Evolutionary conservation across 2,329 filamentous ascomycete species (phyloP).

Genomic region (Colletotrichum sansevieriae): DNA sequence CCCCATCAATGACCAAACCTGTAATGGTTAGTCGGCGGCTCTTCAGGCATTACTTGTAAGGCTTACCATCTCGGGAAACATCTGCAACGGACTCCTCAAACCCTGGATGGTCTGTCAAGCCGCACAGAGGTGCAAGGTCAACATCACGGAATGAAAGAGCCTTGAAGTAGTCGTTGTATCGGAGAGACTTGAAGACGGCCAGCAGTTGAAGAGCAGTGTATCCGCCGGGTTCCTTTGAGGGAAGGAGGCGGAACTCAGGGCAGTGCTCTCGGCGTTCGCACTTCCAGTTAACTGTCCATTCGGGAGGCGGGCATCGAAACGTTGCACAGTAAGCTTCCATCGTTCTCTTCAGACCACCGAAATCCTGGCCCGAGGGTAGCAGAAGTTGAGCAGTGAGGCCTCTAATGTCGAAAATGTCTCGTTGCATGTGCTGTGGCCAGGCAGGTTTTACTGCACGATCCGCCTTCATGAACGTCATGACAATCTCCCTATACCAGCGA

Average conservation of each 20-base stretch:
- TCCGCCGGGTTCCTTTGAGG: slow-evolving; percentile 51
- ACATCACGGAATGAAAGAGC: slow-evolving; percentile 68
- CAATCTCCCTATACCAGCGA: slow-evolving; percentile 66
- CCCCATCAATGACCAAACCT: slow-evolving; percentile 40
- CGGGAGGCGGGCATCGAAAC: slow-evolving; percentile 62
- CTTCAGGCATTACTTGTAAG: not conserved
- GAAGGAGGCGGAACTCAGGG: slow-evolving; percentile 68
- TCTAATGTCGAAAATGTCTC: slow-evolving; percentile 64
- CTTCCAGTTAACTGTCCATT: slow-evolving; percentile 66
- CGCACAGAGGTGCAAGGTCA: slow-evolving; percentile 59
- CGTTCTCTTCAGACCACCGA: slow-evolving; percentile 67
- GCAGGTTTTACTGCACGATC: slow-evolving; percentile 69
- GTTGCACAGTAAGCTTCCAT: slow-evolving; percentile 68
- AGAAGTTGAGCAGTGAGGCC: slow-evolving; percentile 66
- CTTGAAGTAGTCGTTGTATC: slow-evolving; percentile 72
- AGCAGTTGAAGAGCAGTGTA: slow-evolving; percentile 67
- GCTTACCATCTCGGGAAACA: slow-evolving; percentile 65
- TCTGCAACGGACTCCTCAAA: slow-evolving; percentile 63
- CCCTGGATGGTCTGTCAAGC: slow-evolving; percentile 57
- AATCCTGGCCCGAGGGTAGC: slow-evolving; percentile 66
- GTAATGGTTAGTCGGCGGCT: not conserved
- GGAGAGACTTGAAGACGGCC: slow-evolving; percentile 68
- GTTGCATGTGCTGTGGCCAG: slow-evolving; percentile 69
- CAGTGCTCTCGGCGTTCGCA: slow-evolving; percentile 57
- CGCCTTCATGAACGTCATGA: slow-evolving; percentile 65